Percentiles rank a stretch among this genome's conserved stretches.
Conservation (phyloP, 2,329 filamentous ascomycete species). For the Volutella citrinella region DNA sequence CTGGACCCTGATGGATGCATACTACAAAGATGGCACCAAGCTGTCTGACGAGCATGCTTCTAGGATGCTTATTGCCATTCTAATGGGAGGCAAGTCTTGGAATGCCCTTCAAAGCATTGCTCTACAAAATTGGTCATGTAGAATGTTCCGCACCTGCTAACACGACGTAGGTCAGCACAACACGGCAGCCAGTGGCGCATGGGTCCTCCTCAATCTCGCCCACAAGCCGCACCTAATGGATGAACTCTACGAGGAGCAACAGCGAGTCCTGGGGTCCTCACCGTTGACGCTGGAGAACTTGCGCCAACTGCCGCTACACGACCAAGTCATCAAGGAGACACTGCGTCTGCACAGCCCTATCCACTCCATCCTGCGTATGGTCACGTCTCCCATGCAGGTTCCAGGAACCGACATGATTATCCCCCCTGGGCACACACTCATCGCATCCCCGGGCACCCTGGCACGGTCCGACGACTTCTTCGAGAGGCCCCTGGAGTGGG, state of each 20-base stretch:
- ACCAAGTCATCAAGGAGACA: conserved; percentile 85
- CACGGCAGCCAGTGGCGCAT: conserved; percentile 76
- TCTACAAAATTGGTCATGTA: no score
- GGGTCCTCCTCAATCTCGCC: conserved; percentile 82
- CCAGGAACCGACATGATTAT: conserved; percentile 79
- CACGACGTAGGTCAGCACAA: no score
- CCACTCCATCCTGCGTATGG: conserved; percentile 87
- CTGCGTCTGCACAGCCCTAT: conserved; percentile 88
- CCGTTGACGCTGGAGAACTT: conserved; percentile 76
- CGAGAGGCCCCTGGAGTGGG: conserved; percentile 76
- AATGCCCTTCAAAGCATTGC: no score
- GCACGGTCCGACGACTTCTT: conserved; percentile 72
- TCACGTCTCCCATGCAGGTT: conserved; percentile 81
- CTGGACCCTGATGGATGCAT: conserved; percentile 80
- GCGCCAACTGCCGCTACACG: conserved; percentile 72
- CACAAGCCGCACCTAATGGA: conserved; percentile 72
- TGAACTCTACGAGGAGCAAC: conserved; percentile 78
- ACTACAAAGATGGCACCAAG: conserved; percentile 74
- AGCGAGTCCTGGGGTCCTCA: conserved; percentile 66
- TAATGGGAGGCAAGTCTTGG: conserved; percentile 94
- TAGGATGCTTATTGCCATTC: conserved; percentile 87
- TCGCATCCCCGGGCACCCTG: conserved; percentile 80
- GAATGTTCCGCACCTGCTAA: no score
- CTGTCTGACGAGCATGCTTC: conserved; percentile 80
- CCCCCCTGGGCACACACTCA: conserved; percentile 75